These are phyloP conservation scores for Henckelia pumila DNA, from an alignment of 257 asterid species.

Conservation along the genomic window DNA sequence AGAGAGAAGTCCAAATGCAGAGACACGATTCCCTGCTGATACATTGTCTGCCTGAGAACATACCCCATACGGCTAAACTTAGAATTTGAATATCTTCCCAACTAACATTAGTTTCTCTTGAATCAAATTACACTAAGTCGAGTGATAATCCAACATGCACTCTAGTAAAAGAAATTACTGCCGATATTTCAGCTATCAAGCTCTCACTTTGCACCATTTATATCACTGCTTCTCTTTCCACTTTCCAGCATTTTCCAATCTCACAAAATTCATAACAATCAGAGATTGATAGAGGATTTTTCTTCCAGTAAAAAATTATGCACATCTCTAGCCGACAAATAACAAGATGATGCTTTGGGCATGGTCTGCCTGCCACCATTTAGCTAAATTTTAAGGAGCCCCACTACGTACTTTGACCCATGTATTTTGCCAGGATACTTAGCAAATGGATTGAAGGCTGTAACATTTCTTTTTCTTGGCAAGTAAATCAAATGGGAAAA, in stretches of 20 bases:
- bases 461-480: background rate
- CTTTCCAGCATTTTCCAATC: background rate
- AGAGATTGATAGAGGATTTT: background rate
- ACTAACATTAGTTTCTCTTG: background rate
- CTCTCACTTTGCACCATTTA: background rate
- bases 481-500: background rate
- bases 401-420: background rate
- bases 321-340: background rate
- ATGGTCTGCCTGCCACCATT: background rate
- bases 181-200: background rate
- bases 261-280: background rate
- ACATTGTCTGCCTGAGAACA: slow-evolving; percentile 49
- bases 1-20: slow-evolving; percentile 47
- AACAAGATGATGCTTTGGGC: background rate
- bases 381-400: background rate
- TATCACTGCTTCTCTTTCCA: background rate
- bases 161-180: background rate
- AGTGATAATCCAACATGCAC: background rate
- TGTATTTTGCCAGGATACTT: background rate
- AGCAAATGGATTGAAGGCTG: background rate
- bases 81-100: too few relatives aligned
- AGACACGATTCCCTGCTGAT: slow-evolving; percentile 43
- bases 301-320: background rate
- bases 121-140: background rate
- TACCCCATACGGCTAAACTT: slow-evolving; percentile 3